These are phyloP conservation scores for Porphyrellus cyaneotinctus DNA, from an alignment of 768 basidiomycete species.

Conservation along the genomic window DNA sequence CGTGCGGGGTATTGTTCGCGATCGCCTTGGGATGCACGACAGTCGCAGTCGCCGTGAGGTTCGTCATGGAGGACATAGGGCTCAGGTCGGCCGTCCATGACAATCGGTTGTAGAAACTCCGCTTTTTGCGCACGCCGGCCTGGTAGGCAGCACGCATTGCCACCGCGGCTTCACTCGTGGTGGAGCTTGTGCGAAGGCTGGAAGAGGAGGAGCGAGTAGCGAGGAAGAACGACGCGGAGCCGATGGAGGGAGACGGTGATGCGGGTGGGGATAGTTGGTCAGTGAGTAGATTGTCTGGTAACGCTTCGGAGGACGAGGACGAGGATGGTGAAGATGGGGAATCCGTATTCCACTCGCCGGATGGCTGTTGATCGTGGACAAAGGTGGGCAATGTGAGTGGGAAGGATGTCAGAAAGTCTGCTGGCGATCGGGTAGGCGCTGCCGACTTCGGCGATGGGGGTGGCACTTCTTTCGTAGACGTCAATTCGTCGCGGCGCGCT, in stretches of 20 bases:
- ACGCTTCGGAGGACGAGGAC: constrained; percentile 28
- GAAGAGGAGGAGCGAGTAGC: constrained; percentile 29
- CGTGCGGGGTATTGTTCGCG: constrained; percentile 2
- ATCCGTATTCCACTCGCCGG: constrained; percentile 26
- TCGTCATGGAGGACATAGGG: constrained; percentile 21
- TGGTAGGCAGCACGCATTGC: constrained; percentile 32
- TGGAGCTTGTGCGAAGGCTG: constrained; percentile 21
- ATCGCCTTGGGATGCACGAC: constrained; percentile 19
- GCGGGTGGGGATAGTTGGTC: constrained; percentile 25
- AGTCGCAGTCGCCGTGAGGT: constrained; percentile 2
- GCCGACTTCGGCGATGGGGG: constrained; percentile 3
- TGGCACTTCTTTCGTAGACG: constrained; percentile 17
- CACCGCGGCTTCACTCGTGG: constrained; percentile 20
- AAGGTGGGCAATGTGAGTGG: constrained; percentile 51
- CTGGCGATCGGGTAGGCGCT: constrained; percentile 32
- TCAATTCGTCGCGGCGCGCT: constrained; percentile 41
- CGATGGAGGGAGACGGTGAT: constrained; percentile 28
- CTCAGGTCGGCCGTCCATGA: constrained; percentile 30
- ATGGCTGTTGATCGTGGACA: constrained; percentile 28
- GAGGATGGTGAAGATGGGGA: constrained; percentile 30
- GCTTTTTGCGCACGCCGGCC: constrained; percentile 32
- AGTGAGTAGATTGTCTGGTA: constrained; percentile 17
- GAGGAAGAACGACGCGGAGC: constrained; percentile 25
- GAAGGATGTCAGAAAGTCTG: constrained; percentile 51
- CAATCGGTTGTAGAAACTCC: constrained; percentile 27